These are phyloP conservation scores for Termitomyces sp. DNA, from an alignment of 768 basidiomycete species.

Conservation along the genomic window DNA sequence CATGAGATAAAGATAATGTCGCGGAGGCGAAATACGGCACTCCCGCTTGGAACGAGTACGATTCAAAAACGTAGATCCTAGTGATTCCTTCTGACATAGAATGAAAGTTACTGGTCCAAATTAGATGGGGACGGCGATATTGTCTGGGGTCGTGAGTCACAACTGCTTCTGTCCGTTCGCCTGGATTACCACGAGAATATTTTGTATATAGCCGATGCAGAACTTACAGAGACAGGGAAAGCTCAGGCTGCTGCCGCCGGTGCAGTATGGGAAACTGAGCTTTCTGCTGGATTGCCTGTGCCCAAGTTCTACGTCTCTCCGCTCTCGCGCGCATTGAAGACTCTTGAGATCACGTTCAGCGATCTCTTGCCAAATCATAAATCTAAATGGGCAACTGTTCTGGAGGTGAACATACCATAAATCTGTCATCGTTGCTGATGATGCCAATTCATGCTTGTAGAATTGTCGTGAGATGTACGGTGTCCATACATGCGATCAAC, in stretches of 20 bases:
- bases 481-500: conserved; percentile 69
- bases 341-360: conserved; percentile 50
- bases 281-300: conserved; percentile 37
- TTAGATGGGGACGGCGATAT: conserved; percentile 62
- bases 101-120: conserved; percentile 56
- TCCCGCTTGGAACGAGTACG: conserved; percentile 59
- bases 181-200: not conserved
- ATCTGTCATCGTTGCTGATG: not conserved
- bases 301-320: conserved; percentile 65
- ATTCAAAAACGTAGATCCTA: not conserved
- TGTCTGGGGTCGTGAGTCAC: conserved; percentile 67
- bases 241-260: conserved; percentile 48
- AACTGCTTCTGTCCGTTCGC: not conserved
- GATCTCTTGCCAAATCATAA: conserved; percentile 12
- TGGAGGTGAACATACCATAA: not conserved
- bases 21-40: conserved; percentile 57
- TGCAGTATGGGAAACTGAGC: conserved; percentile 46
- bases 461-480: conserved; percentile 66
- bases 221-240: conserved; percentile 56
- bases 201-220: conserved; percentile 51
- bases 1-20: conserved; percentile 52
- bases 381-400: not conserved
- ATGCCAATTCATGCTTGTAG: conserved; percentile 30
- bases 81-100: not conserved
- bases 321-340: conserved; percentile 57